Evolutionary conservation across 2,329 filamentous ascomycete genomes (phyloP).

Genomic region (Diaporthe velutina): DNA sequence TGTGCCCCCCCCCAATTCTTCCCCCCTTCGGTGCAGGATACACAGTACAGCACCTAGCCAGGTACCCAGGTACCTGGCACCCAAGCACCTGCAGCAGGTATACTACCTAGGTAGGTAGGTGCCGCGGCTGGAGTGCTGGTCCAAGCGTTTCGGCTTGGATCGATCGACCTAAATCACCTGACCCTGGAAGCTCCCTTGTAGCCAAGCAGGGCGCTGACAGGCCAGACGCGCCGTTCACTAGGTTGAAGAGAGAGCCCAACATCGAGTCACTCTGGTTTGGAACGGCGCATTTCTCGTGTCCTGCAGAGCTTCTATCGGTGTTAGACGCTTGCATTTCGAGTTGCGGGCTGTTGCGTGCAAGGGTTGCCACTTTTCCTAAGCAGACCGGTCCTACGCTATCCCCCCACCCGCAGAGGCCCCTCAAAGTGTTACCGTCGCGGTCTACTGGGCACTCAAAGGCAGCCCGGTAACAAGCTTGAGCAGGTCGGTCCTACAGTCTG

Average conservation of each 20-base stretch:
- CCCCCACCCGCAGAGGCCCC: too few relatives aligned
- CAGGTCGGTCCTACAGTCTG: constrained; percentile 2
- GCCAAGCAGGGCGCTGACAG: neutral
- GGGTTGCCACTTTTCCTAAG: neutral
- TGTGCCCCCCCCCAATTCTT: neutral
- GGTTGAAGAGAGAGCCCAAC: constrained; percentile 1
- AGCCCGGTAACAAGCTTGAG: neutral
- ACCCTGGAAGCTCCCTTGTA: constrained; percentile 23
- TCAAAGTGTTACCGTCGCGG: neutral
- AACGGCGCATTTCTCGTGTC: neutral
- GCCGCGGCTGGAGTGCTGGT: neutral
- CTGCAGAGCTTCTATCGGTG: neutral
- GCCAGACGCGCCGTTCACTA: neutral
- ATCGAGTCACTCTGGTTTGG: neutral
- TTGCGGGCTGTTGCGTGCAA: neutral
- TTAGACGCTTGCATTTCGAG: neutral
- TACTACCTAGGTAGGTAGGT: too few relatives aligned
- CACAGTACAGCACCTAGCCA: neutral
- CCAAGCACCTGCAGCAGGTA: neutral
- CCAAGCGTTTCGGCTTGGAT: neutral
- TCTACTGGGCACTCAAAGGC: neutral
- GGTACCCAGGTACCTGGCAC: neutral
- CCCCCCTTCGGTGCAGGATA: neutral
- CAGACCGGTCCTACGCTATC: neutral
- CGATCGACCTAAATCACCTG: constrained; percentile 30